A percentile compares a stretch with the other conserved stretches of the same genome.
Evolutionary conservation across 2,329 filamentous ascomycete genomes (phyloP).

Genomic region (Stemphylium lycopersici): DNA sequence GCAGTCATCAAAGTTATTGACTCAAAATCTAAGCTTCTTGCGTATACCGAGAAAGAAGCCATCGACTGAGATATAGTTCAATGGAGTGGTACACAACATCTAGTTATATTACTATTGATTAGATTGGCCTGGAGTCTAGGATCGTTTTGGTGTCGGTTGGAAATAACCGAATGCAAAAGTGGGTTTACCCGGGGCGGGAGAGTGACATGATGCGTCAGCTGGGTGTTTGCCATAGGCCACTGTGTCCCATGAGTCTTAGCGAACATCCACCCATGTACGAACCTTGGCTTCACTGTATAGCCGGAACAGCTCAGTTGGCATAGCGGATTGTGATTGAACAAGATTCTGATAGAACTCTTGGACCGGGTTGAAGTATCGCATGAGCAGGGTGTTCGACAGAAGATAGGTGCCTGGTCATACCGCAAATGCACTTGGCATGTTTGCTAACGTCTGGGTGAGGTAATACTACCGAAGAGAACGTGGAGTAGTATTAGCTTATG

Average conservation of each 20-base stretch:
- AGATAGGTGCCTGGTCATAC: not conserved
- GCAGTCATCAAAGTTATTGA: conserved; percentile 33
- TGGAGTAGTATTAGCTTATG: not conserved
- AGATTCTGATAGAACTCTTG: not conserved
- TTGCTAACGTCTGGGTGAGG: not conserved
- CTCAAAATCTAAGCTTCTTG: conserved; percentile 28
- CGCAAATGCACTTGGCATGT: not conserved
- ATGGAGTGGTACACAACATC: conserved; percentile 27
- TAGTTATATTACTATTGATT: conserved; percentile 44
- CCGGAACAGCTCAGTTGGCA: conserved; percentile 9
- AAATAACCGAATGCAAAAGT: conserved; percentile 27
- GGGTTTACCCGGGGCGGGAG: conserved; percentile 24
- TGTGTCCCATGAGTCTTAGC: conserved; percentile 27
- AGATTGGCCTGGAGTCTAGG: conserved; percentile 26
- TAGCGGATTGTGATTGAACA: conserved; percentile 8
- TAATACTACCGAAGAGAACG: not conserved
- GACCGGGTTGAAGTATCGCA: conserved; percentile 2
- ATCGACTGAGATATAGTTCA: conserved; percentile 26
- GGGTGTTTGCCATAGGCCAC: conserved; percentile 21
- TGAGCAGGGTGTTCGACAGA: not conserved
- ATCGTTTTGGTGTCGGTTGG: conserved; percentile 30
- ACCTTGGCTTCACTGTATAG: conserved; percentile 12
- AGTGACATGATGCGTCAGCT: conserved; percentile 30
- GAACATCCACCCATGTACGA: conserved; percentile 18
- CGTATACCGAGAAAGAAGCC: conserved; percentile 27